A percentile compares a stretch with the other conserved stretches of the same genome.
These are phyloP conservation scores for Erodium texanum DNA, from an alignment of 441 rosid genomes.

Conservation along the genomic window DNA sequence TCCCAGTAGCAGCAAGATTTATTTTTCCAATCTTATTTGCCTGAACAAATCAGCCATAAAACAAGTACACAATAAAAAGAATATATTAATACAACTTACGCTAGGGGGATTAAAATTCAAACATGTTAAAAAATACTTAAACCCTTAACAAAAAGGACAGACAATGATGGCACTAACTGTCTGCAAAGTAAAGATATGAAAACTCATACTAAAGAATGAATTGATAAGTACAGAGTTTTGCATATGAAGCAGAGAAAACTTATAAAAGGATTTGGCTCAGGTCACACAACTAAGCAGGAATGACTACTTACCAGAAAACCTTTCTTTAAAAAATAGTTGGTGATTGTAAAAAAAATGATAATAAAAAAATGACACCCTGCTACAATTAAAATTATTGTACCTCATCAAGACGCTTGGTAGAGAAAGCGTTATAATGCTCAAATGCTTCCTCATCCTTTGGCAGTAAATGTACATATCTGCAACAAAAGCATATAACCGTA, in stretches of 20 bases:
- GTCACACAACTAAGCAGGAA: background rate
- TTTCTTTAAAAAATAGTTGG: background rate
- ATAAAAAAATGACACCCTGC: background rate
- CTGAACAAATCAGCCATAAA: slow-evolving; percentile 30
- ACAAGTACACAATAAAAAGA: slow-evolving; percentile 11
- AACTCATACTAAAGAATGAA: background rate
- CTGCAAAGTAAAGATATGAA: background rate
- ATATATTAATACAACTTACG: background rate
- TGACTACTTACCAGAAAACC: background rate
- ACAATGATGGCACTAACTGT: background rate
- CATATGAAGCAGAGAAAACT: background rate
- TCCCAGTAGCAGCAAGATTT: slow-evolving; percentile 99
- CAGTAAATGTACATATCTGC: slow-evolving; percentile 90
- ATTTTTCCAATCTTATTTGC: slow-evolving; percentile 98
- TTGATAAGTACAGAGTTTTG: background rate
- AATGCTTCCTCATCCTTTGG: slow-evolving; percentile 88
- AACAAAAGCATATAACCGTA: slow-evolving; percentile 9
- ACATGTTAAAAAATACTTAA: background rate
- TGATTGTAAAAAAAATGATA: background rate
- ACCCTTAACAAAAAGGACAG: background rate
- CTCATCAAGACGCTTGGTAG: slow-evolving; percentile 87
- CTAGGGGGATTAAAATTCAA: background rate
- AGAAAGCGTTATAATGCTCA: slow-evolving; percentile 64
- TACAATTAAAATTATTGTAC: slow-evolving; percentile 28
- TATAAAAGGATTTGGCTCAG: background rate